Base-by-base conservation (phyloP, 2,329 filamentous ascomycete species). In the Massarina eburnea region DNA sequence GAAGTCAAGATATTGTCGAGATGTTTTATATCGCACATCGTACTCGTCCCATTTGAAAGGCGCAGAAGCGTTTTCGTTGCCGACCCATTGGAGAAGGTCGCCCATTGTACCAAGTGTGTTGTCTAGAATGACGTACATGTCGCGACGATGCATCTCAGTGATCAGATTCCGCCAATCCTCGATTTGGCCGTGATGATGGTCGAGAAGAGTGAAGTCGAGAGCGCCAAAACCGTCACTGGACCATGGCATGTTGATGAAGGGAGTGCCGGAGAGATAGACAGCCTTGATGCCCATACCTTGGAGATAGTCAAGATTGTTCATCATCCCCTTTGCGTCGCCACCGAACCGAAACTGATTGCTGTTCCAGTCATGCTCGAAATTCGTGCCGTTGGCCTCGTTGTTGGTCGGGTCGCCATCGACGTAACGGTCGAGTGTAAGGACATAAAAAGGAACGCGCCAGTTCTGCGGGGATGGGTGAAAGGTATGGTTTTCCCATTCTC, bases 371-470 rank as follows among this genome's bases (percentile, higher is more conserved):
- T 83, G 80, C 56, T 85, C 82, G 64, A 79, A 85, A 3, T 73
- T 51, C 0, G 82, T 84, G 8, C 74, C 77, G 60, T 85, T 85
- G 34, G 76, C 76, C 55, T 85, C 78, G 60, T 86, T 82, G 58
- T 86, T 86, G 2, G 72, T 73, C 7, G 83, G 82, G 55, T 86
- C 79, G 17, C 83, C 83, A 55, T 86, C 85, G 33, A 83, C 81
- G 56, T 80, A 86, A 48, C 81, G 73, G 61, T 86, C 83, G 9
- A 84, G 66, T 59, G 84, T 84, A 36, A 86, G 69, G 8, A 81
- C 83, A 61, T 86, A 86, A 58, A 85, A 80, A 0, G 83, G 83
- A 49, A 86, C 78, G 20, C 83, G 75, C 83, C 83, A 86, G 54
- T 81, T 85, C 0, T 71, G 61, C 1, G 83, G 83, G 17, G 82